Percentiles rank a stretch among this genome's conserved stretches.
Conservation (phyloP, 768 basidiomycete species). For the Lactarius hatsudake region DNA sequence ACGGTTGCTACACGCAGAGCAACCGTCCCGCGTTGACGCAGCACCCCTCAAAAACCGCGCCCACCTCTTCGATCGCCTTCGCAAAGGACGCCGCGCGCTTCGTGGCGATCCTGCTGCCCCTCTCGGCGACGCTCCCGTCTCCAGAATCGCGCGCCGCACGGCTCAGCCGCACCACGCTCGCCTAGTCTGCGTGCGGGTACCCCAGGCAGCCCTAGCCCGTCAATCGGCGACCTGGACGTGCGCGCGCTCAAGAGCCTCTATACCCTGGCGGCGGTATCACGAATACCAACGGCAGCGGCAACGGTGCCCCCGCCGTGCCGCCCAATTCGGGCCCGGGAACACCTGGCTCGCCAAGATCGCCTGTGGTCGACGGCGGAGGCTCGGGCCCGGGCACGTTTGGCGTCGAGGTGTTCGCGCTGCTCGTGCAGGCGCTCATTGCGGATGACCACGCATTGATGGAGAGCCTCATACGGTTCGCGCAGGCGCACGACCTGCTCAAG, state of each 20-base stretch:
- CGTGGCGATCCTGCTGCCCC: conserved; percentile 58
- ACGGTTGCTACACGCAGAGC: conserved; percentile 15
- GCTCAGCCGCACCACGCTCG: conserved; percentile 43
- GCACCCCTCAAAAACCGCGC: not conserved
- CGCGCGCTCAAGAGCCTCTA: conserved; percentile 83
- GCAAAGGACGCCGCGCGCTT: conserved; percentile 52
- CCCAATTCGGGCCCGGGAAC: conserved; percentile 24
- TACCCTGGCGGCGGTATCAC: conserved; percentile 49
- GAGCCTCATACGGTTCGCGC: conserved; percentile 77
- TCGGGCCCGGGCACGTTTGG: conserved; percentile 47
- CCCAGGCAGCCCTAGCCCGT: conserved; percentile 42
- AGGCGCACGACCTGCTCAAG: conserved; percentile 88
- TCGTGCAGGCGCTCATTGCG: conserved; percentile 76
- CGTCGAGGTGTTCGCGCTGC: conserved; percentile 69
- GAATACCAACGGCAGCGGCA: not conserved
- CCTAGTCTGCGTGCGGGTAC: conserved; percentile 31
- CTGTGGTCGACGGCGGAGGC: conserved; percentile 12
- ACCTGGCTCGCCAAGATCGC: conserved; percentile 19
- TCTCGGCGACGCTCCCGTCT: conserved; percentile 84
- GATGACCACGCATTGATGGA: conserved; percentile 89
- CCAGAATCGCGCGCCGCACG: conserved; percentile 78
- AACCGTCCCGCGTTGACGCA: not conserved
- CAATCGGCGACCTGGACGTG: conserved; percentile 81
- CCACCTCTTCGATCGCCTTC: conserved; percentile 30
- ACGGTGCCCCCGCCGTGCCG: not conserved